Conservation (phyloP, 2,329 filamentous ascomycete species). For the Aspergillus fumigatiaffinis region DNA sequence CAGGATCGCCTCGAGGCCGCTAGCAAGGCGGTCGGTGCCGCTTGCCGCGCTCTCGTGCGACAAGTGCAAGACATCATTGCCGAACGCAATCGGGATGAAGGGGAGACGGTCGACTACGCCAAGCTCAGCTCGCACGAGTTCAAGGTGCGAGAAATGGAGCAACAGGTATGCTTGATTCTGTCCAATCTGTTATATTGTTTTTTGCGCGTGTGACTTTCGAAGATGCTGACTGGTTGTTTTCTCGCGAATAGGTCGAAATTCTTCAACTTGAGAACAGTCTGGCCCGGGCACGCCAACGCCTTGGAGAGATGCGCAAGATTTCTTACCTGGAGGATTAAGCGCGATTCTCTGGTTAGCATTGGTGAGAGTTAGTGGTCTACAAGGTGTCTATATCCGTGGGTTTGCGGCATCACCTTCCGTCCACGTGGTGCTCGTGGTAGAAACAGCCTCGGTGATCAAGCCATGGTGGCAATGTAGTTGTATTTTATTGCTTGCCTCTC, state of each 20-base stretch:
- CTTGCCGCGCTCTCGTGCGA: slow-evolving; percentile 80
- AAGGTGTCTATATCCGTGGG: neutral
- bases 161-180: slow-evolving; percentile 67
- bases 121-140: slow-evolving; percentile 92
- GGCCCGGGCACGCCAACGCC: slow-evolving; percentile 69
- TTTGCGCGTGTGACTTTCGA: neutral
- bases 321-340: slow-evolving; percentile 74
- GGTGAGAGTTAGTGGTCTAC: neutral
- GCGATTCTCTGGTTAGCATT: neutral
- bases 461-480: neutral
- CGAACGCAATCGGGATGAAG: slow-evolving; percentile 73
- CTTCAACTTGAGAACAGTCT: slow-evolving; percentile 89
- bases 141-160: slow-evolving; percentile 98
- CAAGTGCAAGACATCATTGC: slow-evolving; percentile 95
- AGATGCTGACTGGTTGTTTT: slow-evolving; percentile 1
- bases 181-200: slow-evolving; percentile 2
- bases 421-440: neutral
- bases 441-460: neutral
- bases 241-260: slow-evolving; percentile 76
- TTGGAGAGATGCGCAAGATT: slow-evolving; percentile 98
- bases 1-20: slow-evolving; percentile 89
- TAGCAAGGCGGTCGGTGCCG: slow-evolving; percentile 85
- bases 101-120: slow-evolving; percentile 77
- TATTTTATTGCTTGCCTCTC: neutral
- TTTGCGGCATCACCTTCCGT: neutral